Evolutionary conservation across 176 grass and related monocot species (phyloP), one percentile per base, ranked within the genome.

Genomic region (Puccinellia tenuiflora): DNA sequence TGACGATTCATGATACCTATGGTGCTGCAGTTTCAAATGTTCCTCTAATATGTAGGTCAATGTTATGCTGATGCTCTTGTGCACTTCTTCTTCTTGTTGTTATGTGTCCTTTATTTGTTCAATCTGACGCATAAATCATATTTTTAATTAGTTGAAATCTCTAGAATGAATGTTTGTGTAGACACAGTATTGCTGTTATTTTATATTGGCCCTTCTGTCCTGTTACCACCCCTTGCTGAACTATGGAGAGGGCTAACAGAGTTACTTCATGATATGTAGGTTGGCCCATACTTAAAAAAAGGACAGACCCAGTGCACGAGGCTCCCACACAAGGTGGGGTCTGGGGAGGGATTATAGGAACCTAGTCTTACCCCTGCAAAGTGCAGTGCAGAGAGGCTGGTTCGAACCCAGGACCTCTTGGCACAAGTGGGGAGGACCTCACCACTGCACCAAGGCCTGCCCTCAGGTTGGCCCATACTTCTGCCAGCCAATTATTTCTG

Each of bases 401-500:
- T n/a, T n/a, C n/a, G n/a, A n/a, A n/a, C n/a, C n/a, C n/a, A n/a
- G n/a, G n/a, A n/a, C n/a, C n/a, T n/a, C n/a, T n/a, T n/a, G n/a
- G n/a, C n/a, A n/a, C n/a, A n/a, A n/a, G n/a, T n/a, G n/a, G n/a
- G n/a, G n/a, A n/a, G n/a, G n/a, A n/a, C n/a, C n/a, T n/a, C n/a
- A n/a, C n/a, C n/a, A n/a, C n/a, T n/a, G n/a, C n/a, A n/a, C n/a
- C n/a, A n/a, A n/a, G n/a, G n/a, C n/a, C n/a, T n/a, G n/a, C n/a
- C n/a, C n/a, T n/a, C n/a, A n/a, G n/a, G n/a, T n/a, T 45, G 92
- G 92, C 5, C 92, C 96, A 43, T 98, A 95, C 71, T 92, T 99
- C 66, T 96, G 93, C 79, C 91, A 96, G 56, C 96, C 89, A 45
- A 81, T 98, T 22, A 90, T 98, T 87, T 91, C 91, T 85, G 96